Evolutionary conservation across 768 basidiomycete genomes (phyloP), one percentile per base, ranked within the genome.

Genomic region (Crepidotus variabilis): DNA sequence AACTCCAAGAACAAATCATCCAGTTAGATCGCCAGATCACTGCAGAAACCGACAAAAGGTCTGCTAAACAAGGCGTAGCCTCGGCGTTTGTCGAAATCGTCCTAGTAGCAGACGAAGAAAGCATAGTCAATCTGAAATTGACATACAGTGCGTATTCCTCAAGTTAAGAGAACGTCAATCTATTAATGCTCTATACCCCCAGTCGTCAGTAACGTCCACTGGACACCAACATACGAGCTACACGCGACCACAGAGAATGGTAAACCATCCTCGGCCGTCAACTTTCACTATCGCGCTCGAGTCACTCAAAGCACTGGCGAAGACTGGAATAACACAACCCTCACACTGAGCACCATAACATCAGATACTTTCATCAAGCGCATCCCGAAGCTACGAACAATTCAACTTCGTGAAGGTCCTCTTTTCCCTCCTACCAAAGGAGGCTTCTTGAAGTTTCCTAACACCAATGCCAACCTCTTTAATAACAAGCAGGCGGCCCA

Each of bases 161-260:
- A 11, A 22, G 23, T 36, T 52, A 28, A 13, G 18, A 32, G 39
- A 33, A 33, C 34, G 22, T 22, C 2, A 50, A 2, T 21, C 56
- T 10, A 21, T 28, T 45, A 11, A 55, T 20, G 46, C 24, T 20
- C 49, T 46, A 32, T 33, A 33, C 47, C 51, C 23, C 23, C 57
- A 84, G 85, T 83, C 50, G 84, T 87, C 16, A 70, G 65, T 47
- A 68, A 77, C 32, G 80, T 78, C 1, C 65, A 65, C 21, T 86
- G 84, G 84, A 65, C 66, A 16, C 80, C 84, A 1, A 75, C 74
- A 2, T 86, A 86, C 60, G 85, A 86, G 59, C 74, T 87, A 0
- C 78, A 83, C 56, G 82, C 83, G 2, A 73, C 72, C 0, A 79
- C 76, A 20, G 66, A 76, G 52, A 64, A 72, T 57, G 78, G 78